Evolutionary conservation across 306 rosid species (phyloP), one percentile per base, ranked within the genome.

Genomic region (Lagenaria siceraria): DNA sequence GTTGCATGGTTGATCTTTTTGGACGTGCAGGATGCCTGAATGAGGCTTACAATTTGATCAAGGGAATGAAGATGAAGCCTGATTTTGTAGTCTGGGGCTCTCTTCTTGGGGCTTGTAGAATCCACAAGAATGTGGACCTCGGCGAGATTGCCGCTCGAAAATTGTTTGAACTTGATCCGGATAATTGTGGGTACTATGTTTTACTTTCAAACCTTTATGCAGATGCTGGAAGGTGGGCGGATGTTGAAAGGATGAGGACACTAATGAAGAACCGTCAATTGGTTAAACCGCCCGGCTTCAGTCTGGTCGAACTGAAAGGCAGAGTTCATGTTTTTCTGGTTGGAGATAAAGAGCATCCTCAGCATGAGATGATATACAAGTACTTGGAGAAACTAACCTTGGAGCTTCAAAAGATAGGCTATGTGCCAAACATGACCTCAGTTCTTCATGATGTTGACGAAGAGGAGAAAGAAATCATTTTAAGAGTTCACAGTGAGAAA

Each of bases 401-500:
- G 79, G 85, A 84, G 86, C 89, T 92, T 81, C 93, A 84, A 85
- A 90, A 82, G 75, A 78, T 83, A 43, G 96, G 96, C 4, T 87
- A 92, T 78, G 81, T 75, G 58, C 91, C 91, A 31, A 80, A 90
- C 66, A 78, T 84, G 63, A 66, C 91, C 33, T 88, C 88, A 7
- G 97, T 92, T 83, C 89, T 82, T 76, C 93, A 92, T 54, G 93
- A 90, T 18, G 87, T 90, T 73, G 95, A 88, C 74, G 97, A 89
- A 79, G 97, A 92, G 83, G 93, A 90, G 81, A 92, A 90, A 83
- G 87, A 78, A 86, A 86, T 90, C 87, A 78, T 77, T 43, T 84
- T 88, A 69, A 81, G 95, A 84, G 94, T 92, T 84, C 97, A 89
- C 62, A 90, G 97, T 81, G 97, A 92, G 87, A 92, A 88, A 83